A percentile compares a stretch with the other conserved stretches of the same genome.
These are phyloP conservation scores for Sphaceloma murrayae DNA, from an alignment of 2,329 filamentous ascomycete genomes.

Conservation along the genomic window DNA sequence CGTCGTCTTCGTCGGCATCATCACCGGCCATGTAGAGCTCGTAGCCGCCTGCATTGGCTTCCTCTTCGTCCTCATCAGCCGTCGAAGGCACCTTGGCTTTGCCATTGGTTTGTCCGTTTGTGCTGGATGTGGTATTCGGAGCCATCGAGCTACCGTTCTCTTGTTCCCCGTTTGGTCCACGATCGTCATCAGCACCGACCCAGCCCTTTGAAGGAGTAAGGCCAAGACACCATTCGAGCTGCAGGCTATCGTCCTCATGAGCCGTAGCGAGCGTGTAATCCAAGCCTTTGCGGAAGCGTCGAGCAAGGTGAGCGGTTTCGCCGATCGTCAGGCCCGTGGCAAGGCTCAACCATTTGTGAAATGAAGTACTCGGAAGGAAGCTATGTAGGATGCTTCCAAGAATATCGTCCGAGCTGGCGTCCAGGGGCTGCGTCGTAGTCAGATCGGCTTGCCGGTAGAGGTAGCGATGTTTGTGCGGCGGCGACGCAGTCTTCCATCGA, in stretches of 20 bases:
- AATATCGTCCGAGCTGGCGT: conserved; percentile 35
- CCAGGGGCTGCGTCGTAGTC: conserved; percentile 9
- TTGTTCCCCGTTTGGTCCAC: conserved; percentile 24
- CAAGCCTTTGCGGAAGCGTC: conserved; percentile 73
- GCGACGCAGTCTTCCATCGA: conserved; percentile 46
- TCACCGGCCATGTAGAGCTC: conserved; percentile 89
- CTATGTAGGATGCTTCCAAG: conserved; percentile 71
- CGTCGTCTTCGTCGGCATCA: conserved; percentile 45
- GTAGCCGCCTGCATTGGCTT: conserved; percentile 60
- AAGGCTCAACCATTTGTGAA: conserved; percentile 80
- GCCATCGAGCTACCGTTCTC: conserved; percentile 10
- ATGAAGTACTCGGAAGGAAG: conserved; percentile 73
- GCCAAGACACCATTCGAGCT: conserved; percentile 77
- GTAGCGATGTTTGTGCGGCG: conserved; percentile 92
- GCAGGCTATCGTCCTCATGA: conserved; percentile 61
- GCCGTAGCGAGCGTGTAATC: conserved; percentile 92
- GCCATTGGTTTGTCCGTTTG: conserved; percentile 23
- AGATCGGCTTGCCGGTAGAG: conserved; percentile 57
- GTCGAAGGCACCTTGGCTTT: conserved; percentile 28
- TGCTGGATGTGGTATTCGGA: conserved; percentile 27
- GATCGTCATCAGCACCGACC: conserved; percentile 57
- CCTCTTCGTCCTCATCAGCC: conserved; percentile 34
- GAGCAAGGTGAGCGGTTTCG: conserved; percentile 67
- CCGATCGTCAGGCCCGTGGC: conserved; percentile 67
- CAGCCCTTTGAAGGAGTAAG: conserved; percentile 79